Evolutionary conservation across 2,329 filamentous ascomycete genomes (phyloP), one percentile per base, ranked within the genome.

Genomic region (Botrytis aclada): DNA sequence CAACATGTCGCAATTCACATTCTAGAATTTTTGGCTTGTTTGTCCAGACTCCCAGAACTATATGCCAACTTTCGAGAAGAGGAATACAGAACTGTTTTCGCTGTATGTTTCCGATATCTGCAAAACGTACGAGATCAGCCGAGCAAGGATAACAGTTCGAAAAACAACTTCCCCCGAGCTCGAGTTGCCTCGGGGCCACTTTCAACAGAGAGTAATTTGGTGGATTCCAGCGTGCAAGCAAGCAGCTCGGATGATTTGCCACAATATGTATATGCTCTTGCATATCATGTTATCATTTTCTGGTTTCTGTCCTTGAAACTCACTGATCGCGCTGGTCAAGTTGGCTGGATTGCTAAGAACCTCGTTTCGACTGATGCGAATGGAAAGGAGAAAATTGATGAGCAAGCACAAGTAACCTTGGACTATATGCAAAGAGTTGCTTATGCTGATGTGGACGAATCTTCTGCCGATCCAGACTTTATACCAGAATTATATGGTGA

Each of bases 291-390:
- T 77, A 95, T 99, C 76, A 92, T 94, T 2, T 98, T 97, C 80
- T 99, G 96, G 96, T 99, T 98, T 81, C 86, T 99, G 77, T 93
- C 94, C 1, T 82, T 99, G 77, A 95, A 94, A 79, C 87, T 97
- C 69, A 89, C 91, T 54, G 94, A 98, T 80, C 90, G 96, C 69
- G 89, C 91, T 47, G 93, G 89, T 74, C 91, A 97, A 76, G 94
- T 98, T 69, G 90, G 90, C 41, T 97, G 94, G 93, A 97, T 99
- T 76, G 92, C 93, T 18, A 94, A 92, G 79, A 94, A 94, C 76
- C 86, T 99, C 20, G 85, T 88, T 16, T 95, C 95, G 77, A 91
- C 88, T 14, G 93, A 97, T 79, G 87, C 88, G 37, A 88, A 91
- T 73, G 93, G 94, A 25, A 89, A 88, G 58, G 90, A 93, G 72